A percentile compares a stretch with the other conserved stretches of the same genome.
Conservation (phyloP, 1,284 basidiomycete species). For the Heterobasidion annosum region DNA sequence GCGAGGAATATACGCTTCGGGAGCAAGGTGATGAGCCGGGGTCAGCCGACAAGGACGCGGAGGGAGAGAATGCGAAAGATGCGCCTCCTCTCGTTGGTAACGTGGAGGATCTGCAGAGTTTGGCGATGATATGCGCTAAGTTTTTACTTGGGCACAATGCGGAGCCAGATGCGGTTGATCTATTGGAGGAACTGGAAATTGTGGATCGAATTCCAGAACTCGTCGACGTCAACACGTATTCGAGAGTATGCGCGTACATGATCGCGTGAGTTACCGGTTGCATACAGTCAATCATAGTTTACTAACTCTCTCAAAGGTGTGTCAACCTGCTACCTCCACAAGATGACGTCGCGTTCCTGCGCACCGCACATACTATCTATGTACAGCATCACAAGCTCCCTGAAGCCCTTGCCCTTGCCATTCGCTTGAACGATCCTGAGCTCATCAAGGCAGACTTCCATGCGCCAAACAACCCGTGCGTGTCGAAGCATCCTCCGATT, state of each 20-base stretch:
- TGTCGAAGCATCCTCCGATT: slow-evolving; percentile 10
- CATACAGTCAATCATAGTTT: not conserved
- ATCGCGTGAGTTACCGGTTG: slow-evolving; percentile 54
- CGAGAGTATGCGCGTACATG: slow-evolving; percentile 97
- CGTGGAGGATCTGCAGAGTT: slow-evolving; percentile 64
- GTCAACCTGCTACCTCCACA: slow-evolving; percentile 90
- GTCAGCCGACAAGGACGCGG: slow-evolving; percentile 13
- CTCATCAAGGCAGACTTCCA: slow-evolving; percentile 84
- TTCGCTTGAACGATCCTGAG: slow-evolving; percentile 78
- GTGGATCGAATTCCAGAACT: slow-evolving; percentile 71
- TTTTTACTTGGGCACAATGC: slow-evolving; percentile 95
- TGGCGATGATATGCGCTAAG: slow-evolving; percentile 83
- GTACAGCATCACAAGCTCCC: slow-evolving; percentile 84
- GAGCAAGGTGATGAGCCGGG: slow-evolving; percentile 25
- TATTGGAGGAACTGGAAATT: slow-evolving; percentile 91
- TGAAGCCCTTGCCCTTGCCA: slow-evolving; percentile 84
- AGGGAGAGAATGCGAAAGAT: slow-evolving; percentile 4
- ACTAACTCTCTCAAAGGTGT: slow-evolving; percentile 45
- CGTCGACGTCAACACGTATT: slow-evolving; percentile 85
- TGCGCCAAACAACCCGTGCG: slow-evolving; percentile 78
- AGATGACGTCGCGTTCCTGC: slow-evolving; percentile 88
- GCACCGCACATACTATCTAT: slow-evolving; percentile 88
- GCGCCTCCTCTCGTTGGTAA: slow-evolving; percentile 31
- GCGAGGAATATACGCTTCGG: slow-evolving; percentile 80
- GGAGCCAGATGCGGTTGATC: slow-evolving; percentile 96